phyloP scores from a whole-genome alignment of 23 red algal genomes.

The Cyanidiococcus yangmingshanensis region DNA sequence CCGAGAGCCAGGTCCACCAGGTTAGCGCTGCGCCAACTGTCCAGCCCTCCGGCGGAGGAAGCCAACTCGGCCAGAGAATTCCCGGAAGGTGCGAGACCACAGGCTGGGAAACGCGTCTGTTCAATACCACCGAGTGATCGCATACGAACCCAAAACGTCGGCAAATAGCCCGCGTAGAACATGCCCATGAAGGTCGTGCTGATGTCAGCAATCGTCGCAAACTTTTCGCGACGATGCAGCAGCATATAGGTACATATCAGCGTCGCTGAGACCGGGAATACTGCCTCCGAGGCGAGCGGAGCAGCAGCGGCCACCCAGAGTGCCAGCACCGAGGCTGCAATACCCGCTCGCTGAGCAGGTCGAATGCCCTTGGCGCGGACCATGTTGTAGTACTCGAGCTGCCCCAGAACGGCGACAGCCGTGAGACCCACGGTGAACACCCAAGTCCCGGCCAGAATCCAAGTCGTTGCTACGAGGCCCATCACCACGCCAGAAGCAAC shows the following conservation, averaged over 20 bases:
- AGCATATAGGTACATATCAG: slow-evolving; percentile 88
- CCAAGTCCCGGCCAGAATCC: slow-evolving; percentile 47
- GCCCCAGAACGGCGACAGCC: slow-evolving; percentile 42
- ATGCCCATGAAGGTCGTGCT: slow-evolving; percentile 94
- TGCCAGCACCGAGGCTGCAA: slow-evolving; percentile 44
- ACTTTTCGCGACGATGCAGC: slow-evolving; percentile 41
- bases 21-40: slow-evolving; percentile 49
- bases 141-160: slow-evolving; percentile 89
- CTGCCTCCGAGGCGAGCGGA: slow-evolving; percentile 53
- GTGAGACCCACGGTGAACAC: slow-evolving; percentile 53
- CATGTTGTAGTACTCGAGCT: slow-evolving; percentile 92
- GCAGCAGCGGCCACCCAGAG: slow-evolving; percentile 21
- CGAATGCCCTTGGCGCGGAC: slow-evolving; percentile 63
- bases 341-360: slow-evolving; percentile 66
- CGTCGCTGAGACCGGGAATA: slow-evolving; percentile 78
- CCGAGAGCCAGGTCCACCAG: slow-evolving; percentile 94
- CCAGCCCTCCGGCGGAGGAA: slow-evolving; percentile 13
- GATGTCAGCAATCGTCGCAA: slow-evolving; percentile 98
- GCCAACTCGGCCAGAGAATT: slow-evolving; percentile 1
- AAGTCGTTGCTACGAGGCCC: slow-evolving; percentile 56
- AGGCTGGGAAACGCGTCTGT: slow-evolving; percentile 5
- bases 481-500: slow-evolving; percentile 38
- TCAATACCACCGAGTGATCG: slow-evolving; percentile 21
- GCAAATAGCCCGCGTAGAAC: slow-evolving; percentile 93
- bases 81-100: neutral